Base-by-base conservation (phyloP, 2,329 filamentous ascomycete genomes). In the Clonostachys rosea region DNA sequence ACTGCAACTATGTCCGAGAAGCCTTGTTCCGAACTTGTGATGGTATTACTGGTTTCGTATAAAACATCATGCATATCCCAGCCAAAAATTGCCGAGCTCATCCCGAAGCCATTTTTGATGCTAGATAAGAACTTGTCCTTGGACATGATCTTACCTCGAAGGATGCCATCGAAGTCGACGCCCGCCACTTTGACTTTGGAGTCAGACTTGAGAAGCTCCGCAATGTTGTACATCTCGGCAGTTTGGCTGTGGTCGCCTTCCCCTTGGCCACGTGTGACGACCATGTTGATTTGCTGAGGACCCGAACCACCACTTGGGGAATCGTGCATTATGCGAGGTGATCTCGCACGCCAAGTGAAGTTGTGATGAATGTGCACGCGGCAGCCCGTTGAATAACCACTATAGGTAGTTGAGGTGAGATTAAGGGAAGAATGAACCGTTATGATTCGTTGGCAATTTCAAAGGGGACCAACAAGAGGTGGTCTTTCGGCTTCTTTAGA, bases 51-150 rank as follows among this genome's bases (percentile, higher is more conserved):
- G 54, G 78, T 78, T 63, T 85, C 86, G 65, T 91, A 92, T 34
- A 86, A 88, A 65, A 81, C 75, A 58, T 94, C 88, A 60, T 92
- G 88, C 86, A 91, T 91, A 60, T 92, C 89, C 88, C 88, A 92
- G 58, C 88, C 87, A 60, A 91, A 92, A 55, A 91, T 79, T 48
- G 91, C 87, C 13, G 85, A 89, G 70, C 88, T 91, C 72, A 92
- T 91, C 16, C 88, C 88, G 55, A 92, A 92, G 18, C 88, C 89
- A 47, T 85, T 80, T 49, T 81, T 70, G 6, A 83, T 83, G 45
- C 91, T 81, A 6, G 84, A 86, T 30, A 91, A 70, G 64, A 92
- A 92, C 70, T 94, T 92, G 63, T 84, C 84, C 74, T 91, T 91
- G 53, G 86, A 85, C 66, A 92, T 82, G 48, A 92, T 75, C 67